Evolutionary conservation across 2,329 filamentous ascomycete genomes (phyloP), one percentile per base, ranked within the genome.

Genomic region (Hymenoscyphus fraxineus): DNA sequence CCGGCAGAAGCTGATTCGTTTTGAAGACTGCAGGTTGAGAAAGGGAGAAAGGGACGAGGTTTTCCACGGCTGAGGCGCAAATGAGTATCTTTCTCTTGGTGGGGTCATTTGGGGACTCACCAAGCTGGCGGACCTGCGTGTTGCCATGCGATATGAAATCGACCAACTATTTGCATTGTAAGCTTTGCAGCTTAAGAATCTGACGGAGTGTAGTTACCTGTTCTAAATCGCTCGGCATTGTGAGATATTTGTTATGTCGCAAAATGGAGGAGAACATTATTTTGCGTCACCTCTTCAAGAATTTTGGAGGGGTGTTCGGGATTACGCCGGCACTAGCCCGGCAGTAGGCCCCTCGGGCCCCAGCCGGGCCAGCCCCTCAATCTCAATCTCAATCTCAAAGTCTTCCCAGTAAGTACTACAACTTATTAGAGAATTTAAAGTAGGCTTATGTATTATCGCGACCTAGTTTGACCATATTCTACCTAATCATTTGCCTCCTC

Each of bases 61-160:
- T 91, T 77, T 97, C 93, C 62, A 89, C 87, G 59, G 93, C 93
- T 89, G 72, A 58, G 61, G 55, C 60, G 65, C 64, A 62, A 64
- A 66, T 73, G 60, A 74, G 69, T 66, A 64, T 57, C 51, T 44
- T 62, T 40, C 32, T n/a, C 41, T 41, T 55, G 38, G 38, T 39
- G 57, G 47, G 16, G 57, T 41, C 27, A 63, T 32, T 35, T 38
- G 7, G 56, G n/a, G 59, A 68, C 78, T 72, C 80, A 90, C 88
- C 88, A 70, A 94, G 84, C 76, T 92, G 88, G 71, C 95, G 88
- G 69, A 98, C 92, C 76, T 97, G 91, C 54, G 92, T 92, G 76
- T 96, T 97, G 66, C 91, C 91, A 79, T 96, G 90, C 77, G 91
- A 90, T 65, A 98, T 90, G 78, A 98, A 97, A 76, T 93, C 92